Base-by-base conservation (phyloP, 768 basidiomycete species). In the Macrolepiota albuminosa region DNA sequence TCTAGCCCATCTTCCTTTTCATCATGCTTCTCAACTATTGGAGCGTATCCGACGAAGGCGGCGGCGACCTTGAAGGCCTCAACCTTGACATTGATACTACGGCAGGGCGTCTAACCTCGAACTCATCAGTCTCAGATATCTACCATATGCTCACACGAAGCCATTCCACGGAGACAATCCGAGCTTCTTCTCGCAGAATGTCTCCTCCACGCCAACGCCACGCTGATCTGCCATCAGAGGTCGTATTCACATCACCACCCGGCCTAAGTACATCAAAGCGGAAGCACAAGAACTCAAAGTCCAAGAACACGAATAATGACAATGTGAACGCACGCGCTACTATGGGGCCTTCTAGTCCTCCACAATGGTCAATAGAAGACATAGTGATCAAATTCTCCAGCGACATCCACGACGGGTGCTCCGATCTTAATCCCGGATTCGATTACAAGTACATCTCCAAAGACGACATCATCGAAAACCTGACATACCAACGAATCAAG, bases 371-470 rank as follows among this genome's bases (percentile, higher is more conserved):
- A 33, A n/a, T 7, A 7, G 40, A 54, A 7, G 40, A 42, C n/a
- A 16, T 7, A 26, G 31, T 54, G n/a, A 42, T 57, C 11, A 18
- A 39, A 47, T 33, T 50, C 31, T 58, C 57, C 2, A 10, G 5
- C 5, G 21, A 33, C 13, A 49, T 58, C 24, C 57, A 58, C 49
- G 57, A 58, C 33, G 57, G 48, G 7, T 50, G 37, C 21, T 6
- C 39, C 31, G 57, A 58, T 31, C 39, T 58, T 29, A 51, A 58
- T 21, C 26, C 37, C 21, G 37, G 29, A n/a, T 58, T 40, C 40
- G 57, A 58, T 31, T 58, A 58, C 57, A 58, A 26, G n/a, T 37
- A 49, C n/a, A 58, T 58, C 14, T 49, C 48, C 2, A 40, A 21
- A 31, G 36, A 40, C 13, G 49, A 40, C 40, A 29, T 58, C 29